Evolutionary conservation across 2,329 filamentous ascomycete genomes (phyloP).

Genomic region (Madurella mycetomatis): DNA sequence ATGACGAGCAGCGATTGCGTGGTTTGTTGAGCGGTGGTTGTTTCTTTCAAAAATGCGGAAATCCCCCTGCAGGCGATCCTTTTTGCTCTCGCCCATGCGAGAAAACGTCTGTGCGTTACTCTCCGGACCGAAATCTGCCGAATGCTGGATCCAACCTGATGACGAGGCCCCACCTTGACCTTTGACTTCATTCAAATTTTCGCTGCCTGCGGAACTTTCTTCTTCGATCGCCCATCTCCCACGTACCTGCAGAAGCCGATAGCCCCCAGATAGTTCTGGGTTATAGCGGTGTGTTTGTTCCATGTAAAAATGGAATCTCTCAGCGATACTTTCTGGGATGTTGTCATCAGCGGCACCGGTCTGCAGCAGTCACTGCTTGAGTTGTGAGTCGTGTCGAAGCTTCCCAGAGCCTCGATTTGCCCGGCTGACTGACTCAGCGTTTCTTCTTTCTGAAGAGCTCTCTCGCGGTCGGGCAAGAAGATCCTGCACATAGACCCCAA

Average conservation of each 20-base stretch:
- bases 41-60: conserved; percentile 29
- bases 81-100: neutral
- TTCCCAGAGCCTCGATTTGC: conserved; percentile 27
- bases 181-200: conserved; percentile 23
- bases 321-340: conserved; percentile 71
- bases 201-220: conserved; percentile 15
- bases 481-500: conserved; percentile 86
- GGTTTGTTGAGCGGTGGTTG: conserved; percentile 38
- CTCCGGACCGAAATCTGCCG: conserved; percentile 19
- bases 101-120: conserved; percentile 15
- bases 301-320: conserved; percentile 63
- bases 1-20: conserved; percentile 33
- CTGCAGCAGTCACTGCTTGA: conserved; percentile 75
- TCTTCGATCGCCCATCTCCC: conserved; percentile 3
- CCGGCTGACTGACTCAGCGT: conserved; percentile 69
- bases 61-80: conserved; percentile 10
- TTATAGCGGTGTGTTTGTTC: conserved; percentile 10
- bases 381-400: conserved; percentile 52
- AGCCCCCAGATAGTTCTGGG: conserved; percentile 2
- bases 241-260: conserved; percentile 1
- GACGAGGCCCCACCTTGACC: conserved; percentile 2
- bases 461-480: conserved; percentile 88
- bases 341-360: conserved; percentile 73
- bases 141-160: neutral
- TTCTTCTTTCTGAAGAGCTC: conserved; percentile 59